phyloP scores from a whole-genome alignment of 768 basidiomycete species.

The Pleurotus salmoneostramineus region DNA sequence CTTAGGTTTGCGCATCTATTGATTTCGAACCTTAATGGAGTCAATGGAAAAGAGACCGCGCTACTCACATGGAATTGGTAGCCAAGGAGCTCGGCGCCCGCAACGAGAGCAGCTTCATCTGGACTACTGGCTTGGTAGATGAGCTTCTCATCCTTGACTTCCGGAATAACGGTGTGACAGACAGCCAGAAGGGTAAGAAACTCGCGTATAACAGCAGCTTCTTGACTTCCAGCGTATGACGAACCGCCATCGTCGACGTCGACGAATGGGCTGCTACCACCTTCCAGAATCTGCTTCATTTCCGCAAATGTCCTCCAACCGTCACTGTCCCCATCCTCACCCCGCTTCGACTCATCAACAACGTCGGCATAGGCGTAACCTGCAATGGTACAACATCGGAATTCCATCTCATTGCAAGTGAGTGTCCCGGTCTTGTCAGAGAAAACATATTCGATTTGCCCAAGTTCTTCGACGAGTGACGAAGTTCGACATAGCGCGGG shows the following conservation, averaged over 20 bases:
- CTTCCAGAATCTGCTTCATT: slow-evolving; percentile 53
- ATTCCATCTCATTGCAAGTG: slow-evolving; percentile 98
- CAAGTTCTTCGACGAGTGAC: slow-evolving; percentile 95
- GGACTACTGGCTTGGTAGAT: slow-evolving; percentile 96
- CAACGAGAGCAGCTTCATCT: slow-evolving; percentile 94
- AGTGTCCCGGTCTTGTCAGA: slow-evolving; percentile 94
- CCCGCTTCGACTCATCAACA: slow-evolving; percentile 82
- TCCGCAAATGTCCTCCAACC: slow-evolving; percentile 82
- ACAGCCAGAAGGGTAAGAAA: slow-evolving; percentile 86
- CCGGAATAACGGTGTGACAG: slow-evolving; percentile 98
- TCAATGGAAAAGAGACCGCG: neutral
- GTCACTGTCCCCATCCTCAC: slow-evolving; percentile 54
- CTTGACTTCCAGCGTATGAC: slow-evolving; percentile 27
- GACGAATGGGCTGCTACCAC: slow-evolving; percentile 55
- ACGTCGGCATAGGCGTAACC: slow-evolving; percentile 88
- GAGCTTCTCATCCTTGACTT: slow-evolving; percentile 84
- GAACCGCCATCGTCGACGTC: slow-evolving; percentile 34
- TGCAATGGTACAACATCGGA: slow-evolving; percentile 83
- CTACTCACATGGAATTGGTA: slow-evolving; percentile 88
- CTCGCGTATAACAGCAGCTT: slow-evolving; percentile 57
- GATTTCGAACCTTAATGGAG: slow-evolving; percentile 4
- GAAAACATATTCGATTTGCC: slow-evolving; percentile 96
- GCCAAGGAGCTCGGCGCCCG: slow-evolving; percentile 88
- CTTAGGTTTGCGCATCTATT: slow-evolving; percentile 94
- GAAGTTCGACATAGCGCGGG: slow-evolving; percentile 98